phyloP scores from a whole-genome alignment of 192 early-diverging fungal genomes.

The Coemansia sp. region DNA sequence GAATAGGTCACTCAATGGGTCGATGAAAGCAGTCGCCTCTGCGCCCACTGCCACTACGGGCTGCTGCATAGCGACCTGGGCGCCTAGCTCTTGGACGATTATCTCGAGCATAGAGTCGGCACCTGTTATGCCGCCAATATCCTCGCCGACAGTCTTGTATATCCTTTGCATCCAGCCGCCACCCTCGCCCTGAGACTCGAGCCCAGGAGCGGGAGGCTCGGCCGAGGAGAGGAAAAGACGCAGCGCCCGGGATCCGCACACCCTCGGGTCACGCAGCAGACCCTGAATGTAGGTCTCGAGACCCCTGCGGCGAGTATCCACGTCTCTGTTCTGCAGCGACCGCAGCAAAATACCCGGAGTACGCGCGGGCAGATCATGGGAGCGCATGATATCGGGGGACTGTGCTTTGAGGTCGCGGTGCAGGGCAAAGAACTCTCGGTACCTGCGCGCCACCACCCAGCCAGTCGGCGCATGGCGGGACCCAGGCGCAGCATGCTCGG shows the following conservation, averaged over 20 bases:
- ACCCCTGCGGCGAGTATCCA: conserved; percentile 68
- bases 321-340: conserved; percentile 59
- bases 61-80: conserved; percentile 61
- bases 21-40: conserved; percentile 60
- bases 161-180: conserved; percentile 61
- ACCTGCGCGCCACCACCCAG: conserved; percentile 79
- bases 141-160: conserved; percentile 74
- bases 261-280: conserved; percentile 57
- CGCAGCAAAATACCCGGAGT: conserved; percentile 55
- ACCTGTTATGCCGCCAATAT: conserved; percentile 70
- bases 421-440: conserved; percentile 84
- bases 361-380: conserved; percentile 75
- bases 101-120: conserved; percentile 72
- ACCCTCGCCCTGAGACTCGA: neutral
- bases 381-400: conserved; percentile 56
- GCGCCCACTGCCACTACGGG: neutral
- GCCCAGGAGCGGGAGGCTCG: conserved; percentile 25
- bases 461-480: conserved; percentile 41
- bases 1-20: conserved; percentile 80
- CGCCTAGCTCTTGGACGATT: conserved; percentile 69
- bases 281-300: conserved; percentile 77
- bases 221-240: conserved; percentile 69
- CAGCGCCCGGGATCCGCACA: conserved; percentile 67
- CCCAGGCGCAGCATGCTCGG: conserved; percentile 39
- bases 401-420: conserved; percentile 68